phyloP scores from a whole-genome alignment of 495 filamentous ascomycete genomes.

The Aspergillus incahuasiensis region DNA sequence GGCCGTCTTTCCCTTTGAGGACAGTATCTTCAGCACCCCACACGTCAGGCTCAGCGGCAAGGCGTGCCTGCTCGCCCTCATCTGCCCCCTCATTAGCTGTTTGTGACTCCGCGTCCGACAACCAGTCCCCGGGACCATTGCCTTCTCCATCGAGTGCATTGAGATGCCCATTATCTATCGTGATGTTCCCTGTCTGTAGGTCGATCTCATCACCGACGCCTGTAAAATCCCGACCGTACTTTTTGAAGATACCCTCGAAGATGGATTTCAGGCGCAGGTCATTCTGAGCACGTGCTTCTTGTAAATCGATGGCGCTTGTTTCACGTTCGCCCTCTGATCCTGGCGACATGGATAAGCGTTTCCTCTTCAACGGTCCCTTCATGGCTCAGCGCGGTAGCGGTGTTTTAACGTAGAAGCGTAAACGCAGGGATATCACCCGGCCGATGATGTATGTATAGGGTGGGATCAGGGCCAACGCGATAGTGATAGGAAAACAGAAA shows the following conservation, averaged over 20 bases:
- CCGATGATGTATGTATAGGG: background rate
- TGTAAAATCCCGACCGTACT: constrained; percentile 78
- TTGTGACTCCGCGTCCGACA: constrained; percentile 7
- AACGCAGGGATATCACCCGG: background rate
- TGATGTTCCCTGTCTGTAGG: constrained; percentile 66
- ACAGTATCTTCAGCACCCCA: background rate
- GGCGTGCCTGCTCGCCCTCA: background rate
- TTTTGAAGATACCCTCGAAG: constrained; percentile 83
- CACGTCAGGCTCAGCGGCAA: background rate
- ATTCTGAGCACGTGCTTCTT: constrained; percentile 55
- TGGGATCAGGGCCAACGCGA: background rate
- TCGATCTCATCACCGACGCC: constrained; percentile 81
- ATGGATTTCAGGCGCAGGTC: constrained; percentile 66
- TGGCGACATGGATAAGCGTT: constrained; percentile 40
- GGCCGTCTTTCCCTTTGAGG: background rate
- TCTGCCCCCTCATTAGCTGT: background rate
- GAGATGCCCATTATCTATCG: constrained; percentile 86
- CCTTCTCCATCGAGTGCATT: constrained; percentile 49
- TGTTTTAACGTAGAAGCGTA: background rate
- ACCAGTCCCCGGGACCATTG: constrained; percentile 39
- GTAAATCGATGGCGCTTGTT: constrained; percentile 38
- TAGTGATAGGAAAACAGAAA: background rate
- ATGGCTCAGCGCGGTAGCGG: constrained; percentile 28
- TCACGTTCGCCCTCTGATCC: constrained; percentile 40
- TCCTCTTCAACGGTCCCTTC: constrained; percentile 56